Evolutionary conservation across 345 rosid genomes (phyloP), one percentile per base, ranked within the genome.

Genomic region (Erodium maritimum): DNA sequence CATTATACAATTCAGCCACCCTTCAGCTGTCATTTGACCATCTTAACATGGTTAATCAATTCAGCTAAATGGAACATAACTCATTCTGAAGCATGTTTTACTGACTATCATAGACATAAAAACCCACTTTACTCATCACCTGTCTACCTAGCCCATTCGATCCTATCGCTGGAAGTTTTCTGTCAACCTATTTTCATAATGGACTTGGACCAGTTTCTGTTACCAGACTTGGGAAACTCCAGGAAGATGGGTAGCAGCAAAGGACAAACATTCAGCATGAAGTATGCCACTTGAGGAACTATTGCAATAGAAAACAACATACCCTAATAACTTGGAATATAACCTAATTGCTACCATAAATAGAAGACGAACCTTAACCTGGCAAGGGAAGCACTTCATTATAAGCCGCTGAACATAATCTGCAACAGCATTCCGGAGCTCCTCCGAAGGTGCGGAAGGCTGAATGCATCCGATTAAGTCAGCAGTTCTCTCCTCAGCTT

Each of bases 391-490:
- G 81, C 96, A 90, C 60, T 87, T 77, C 58, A 46, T 42, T 57
- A 90, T 94, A 59, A 90, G 97, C 62, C 83, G 79, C 62, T 75
- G 75, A 19, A 90, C 97, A 66, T 94, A 94, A 29, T 68, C 77
- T 8, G 97, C 95, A 14, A 94, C 97, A 11, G 81, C 96, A 73
- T 83, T 87, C 21, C 99, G 76, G 14, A 81, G 91, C 74, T 78
- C 75, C 78, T 90, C 96, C 0, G 97, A 85, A 33, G 86, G 89
- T 25, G 72, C 63, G 64, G 82, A 77, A 12, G 99, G 97, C 78
- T 94, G 80, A 73, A 94, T 86, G 75, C 93, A 80, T 59, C 74
- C 76, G 52, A 94, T 87, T 52, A 94, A 96, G 69, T 85, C 80
- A 1, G 84, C 80, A 8, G 88, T 87, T 75, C 86, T 82, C 67